Percentiles rank a stretch among this genome's conserved stretches.
These are phyloP conservation scores for Zygoascus ofunaensis DNA, from an alignment of 805 yeast genomes.

Conservation along the genomic window DNA sequence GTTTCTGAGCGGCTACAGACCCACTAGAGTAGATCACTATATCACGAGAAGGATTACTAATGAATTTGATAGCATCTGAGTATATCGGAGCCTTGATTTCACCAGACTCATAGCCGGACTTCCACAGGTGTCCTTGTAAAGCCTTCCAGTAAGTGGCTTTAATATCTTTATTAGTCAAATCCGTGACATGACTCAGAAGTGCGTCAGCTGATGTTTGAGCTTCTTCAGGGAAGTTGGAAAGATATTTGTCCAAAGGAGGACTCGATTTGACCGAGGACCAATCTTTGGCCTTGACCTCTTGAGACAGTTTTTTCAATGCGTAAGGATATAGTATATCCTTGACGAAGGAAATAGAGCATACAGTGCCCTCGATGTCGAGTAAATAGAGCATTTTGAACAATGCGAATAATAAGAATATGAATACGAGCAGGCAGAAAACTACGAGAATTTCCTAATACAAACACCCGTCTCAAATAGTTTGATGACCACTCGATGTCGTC, in stretches of 20 bases:
- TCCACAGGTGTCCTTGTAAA: slow-evolving; percentile 81
- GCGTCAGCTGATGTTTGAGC: slow-evolving; percentile 22
- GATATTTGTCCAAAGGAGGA: slow-evolving; percentile 13
- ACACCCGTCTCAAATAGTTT: no score
- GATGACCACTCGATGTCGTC: no score
- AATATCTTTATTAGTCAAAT: slow-evolving; percentile 54
- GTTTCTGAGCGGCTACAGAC: slow-evolving; percentile 74
- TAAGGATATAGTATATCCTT: slow-evolving; percentile 66
- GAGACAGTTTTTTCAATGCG: slow-evolving; percentile 36
- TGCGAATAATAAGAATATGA: slow-evolving; percentile 10
- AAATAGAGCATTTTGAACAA: slow-evolving; percentile 31
- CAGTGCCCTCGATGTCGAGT: slow-evolving; percentile 85
- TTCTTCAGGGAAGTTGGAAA: slow-evolving; percentile 41
- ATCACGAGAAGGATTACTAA: slow-evolving; percentile 23
- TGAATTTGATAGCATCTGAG: slow-evolving; percentile 55
- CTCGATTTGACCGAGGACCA: background rate
- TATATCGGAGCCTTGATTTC: slow-evolving; percentile 70
- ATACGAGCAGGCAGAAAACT: background rate
- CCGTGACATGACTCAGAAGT: slow-evolving; percentile 41
- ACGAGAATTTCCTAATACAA: no score
- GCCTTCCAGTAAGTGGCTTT: slow-evolving; percentile 71
- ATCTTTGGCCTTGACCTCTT: background rate
- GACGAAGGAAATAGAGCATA: slow-evolving; percentile 86
- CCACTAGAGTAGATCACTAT: slow-evolving; percentile 85
- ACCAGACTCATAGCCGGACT: slow-evolving; percentile 67